These are phyloP conservation scores for Brassica incana DNA, from an alignment of 345 rosid genomes.

Conservation along the genomic window DNA sequence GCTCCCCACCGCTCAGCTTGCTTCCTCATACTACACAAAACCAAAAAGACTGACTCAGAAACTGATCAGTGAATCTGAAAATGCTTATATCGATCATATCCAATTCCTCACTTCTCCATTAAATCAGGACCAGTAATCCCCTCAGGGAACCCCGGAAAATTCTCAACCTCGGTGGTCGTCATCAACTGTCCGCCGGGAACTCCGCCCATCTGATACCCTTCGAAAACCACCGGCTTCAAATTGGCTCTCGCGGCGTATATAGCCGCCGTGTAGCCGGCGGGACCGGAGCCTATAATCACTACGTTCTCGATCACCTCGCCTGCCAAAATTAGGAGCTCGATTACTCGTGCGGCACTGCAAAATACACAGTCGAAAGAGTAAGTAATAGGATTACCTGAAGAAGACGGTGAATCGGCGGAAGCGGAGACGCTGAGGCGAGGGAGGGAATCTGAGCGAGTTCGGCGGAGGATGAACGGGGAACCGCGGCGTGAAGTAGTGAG, in stretches of 20 bases:
- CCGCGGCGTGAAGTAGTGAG: conserved; percentile 42
- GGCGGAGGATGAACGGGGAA: conserved; percentile 40
- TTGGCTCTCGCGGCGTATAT: conserved; percentile 97
- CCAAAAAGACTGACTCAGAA: background rate
- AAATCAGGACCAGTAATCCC: conserved; percentile 98
- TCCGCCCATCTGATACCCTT: conserved; percentile 95
- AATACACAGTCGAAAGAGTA: background rate
- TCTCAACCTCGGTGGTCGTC: conserved; percentile 99
- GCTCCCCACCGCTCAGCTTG: conserved; percentile 99
- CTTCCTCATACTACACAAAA: conserved; percentile 67
- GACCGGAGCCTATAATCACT: conserved; percentile 94
- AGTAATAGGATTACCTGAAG: conserved; percentile 44
- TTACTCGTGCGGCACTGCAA: background rate
- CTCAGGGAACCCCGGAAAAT: conserved; percentile 95
- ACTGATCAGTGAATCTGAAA: background rate
- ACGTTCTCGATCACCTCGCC: conserved; percentile 77
- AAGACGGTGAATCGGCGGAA: conserved; percentile 45
- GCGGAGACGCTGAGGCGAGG: conserved; percentile 65
- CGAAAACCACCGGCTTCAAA: conserved; percentile 94
- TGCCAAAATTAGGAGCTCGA: conserved; percentile 42
- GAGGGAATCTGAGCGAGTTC: conserved; percentile 45
- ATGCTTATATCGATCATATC: background rate
- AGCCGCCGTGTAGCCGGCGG: conserved; percentile 99
- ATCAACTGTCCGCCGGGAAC: conserved; percentile 99
- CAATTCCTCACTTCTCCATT: conserved; percentile 71